Evolutionary conservation across 2,329 filamentous ascomycete genomes (phyloP), one percentile per base, ranked within the genome.

Genomic region (Aspergillus sp.): DNA sequence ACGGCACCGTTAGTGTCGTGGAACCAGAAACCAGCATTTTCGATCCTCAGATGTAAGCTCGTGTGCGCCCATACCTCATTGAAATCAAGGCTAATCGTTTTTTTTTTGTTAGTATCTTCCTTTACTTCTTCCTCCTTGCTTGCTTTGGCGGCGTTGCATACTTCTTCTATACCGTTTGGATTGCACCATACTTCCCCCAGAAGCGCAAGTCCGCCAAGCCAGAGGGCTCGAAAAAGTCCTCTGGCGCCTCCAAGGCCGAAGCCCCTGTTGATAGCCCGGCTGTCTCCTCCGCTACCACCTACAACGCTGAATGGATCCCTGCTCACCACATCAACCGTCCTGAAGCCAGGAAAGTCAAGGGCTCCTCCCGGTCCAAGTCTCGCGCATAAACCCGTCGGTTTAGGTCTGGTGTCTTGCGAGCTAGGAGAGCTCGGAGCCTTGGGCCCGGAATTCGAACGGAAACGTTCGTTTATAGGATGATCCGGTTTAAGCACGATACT

Each of bases 91-190:
- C 62, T 59, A 33, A 59, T 45, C 2, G 14, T 31, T 11, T 43
- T n/a, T 31, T 11, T 43, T 14, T 4, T 23, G 37, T 15, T 62
- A 98, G 95, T 73, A 91, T 98, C 80, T 99, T 99, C 87, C 87
- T 99, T 62, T 98, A 98, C 82, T 83, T 96, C 73, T 88, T 98
- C 82, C 89, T 99, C 68, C 82, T 88, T 54, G 87, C 84, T 61
- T 85, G 83, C 62, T 96, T 96, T 74, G 86, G 79, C 64, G 92
- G 90, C 62, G 91, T 88, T 54, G 85, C 89, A 74, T 97, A 93
- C 86, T 96, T 96, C 78, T 91, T 97, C 80, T 99, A 99, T 86
- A 95, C 89, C 82, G 96, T 93, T 70, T 98, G 93, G 92, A 90
- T 99, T 78, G 90, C 92, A 70, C 88, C 92, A 14, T 90, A 99